Conservation (phyloP, 2,329 filamentous ascomycete genomes). For the Hypoxylon sp. region DNA sequence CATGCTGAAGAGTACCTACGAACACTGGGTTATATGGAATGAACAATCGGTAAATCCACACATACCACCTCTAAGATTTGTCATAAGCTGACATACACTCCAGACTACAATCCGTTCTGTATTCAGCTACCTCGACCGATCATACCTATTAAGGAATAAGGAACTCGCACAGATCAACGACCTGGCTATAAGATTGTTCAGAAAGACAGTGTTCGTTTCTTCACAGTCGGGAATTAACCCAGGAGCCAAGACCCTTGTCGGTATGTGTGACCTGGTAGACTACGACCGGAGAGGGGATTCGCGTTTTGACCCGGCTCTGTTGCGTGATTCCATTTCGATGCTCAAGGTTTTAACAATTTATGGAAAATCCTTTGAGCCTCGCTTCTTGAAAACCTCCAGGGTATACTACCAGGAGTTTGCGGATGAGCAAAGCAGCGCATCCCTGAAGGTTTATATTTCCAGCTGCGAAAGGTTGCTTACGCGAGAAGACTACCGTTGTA, state of each 20-base stretch:
- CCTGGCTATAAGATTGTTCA: slow-evolving; percentile 80
- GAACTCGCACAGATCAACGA: slow-evolving; percentile 79
- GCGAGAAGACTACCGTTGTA: slow-evolving; percentile 78
- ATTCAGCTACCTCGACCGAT: slow-evolving; percentile 93
- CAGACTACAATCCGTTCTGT: slow-evolving; percentile 78
- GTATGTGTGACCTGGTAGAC: slow-evolving; percentile 79
- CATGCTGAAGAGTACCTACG: slow-evolving; percentile 64
- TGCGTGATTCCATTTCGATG: slow-evolving; percentile 81
- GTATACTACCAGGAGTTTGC: slow-evolving; percentile 76
- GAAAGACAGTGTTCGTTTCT: slow-evolving; percentile 61
- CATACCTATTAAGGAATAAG: slow-evolving; percentile 80
- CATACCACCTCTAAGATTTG: neutral
- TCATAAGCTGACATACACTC: slow-evolving; percentile 16
- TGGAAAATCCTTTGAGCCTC: slow-evolving; percentile 78
- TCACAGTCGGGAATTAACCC: slow-evolving; percentile 41
- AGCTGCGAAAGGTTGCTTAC: slow-evolving; percentile 74
- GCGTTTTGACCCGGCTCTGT: slow-evolving; percentile 68
- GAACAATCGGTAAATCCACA: slow-evolving; percentile 70
- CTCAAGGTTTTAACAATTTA: slow-evolving; percentile 88
- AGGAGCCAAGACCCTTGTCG: slow-evolving; percentile 55
- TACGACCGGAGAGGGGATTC: slow-evolving; percentile 70
- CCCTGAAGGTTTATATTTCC: slow-evolving; percentile 78
- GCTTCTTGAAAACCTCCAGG: slow-evolving; percentile 73
- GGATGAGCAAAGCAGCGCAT: slow-evolving; percentile 67
- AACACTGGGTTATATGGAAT: slow-evolving; percentile 80